Conservation (phyloP, 805 yeast genomes). For the Grigorovia yakushimaensis region DNA sequence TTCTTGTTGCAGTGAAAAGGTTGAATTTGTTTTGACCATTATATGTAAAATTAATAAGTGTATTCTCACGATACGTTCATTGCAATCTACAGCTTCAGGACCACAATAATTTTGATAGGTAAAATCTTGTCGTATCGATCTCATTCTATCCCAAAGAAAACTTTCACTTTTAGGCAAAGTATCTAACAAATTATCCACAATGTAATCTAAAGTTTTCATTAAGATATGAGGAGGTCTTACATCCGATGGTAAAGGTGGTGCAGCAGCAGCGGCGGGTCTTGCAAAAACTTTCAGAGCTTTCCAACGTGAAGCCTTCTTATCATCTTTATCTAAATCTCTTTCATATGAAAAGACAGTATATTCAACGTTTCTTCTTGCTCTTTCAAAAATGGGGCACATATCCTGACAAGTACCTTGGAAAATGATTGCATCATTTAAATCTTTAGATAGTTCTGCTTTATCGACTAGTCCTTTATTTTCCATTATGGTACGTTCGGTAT, state of each 20-base stretch:
- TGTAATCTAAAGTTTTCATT: conserved; percentile 55
- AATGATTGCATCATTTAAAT: conserved; percentile 75
- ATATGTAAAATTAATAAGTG: conserved; percentile 75
- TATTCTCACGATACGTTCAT: conserved; percentile 81
- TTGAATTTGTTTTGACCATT: conserved; percentile 65
- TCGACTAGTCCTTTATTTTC: conserved; percentile 77
- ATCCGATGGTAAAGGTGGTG: conserved; percentile 95
- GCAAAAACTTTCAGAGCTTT: conserved; percentile 86
- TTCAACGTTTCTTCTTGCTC: conserved; percentile 78
- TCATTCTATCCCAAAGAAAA: conserved; percentile 92
- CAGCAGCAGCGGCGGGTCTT: conserved; percentile 96
- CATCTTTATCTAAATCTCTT: conserved; percentile 38
- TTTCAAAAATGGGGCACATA: conserved; percentile 92
- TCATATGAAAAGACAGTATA: conserved; percentile 78
- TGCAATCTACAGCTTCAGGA: conserved; percentile 86
- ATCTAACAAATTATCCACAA: conserved; percentile 53
- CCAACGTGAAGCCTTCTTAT: conserved; percentile 45
- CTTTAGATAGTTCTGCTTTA: conserved; percentile 71
- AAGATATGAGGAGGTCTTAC: conserved; percentile 86
- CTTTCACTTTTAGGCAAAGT: conserved; percentile 78
- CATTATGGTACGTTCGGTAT: conserved; percentile 66
- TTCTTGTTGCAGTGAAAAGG: conserved; percentile 91
- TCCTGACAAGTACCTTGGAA: conserved; percentile 84
- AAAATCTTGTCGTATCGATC: conserved; percentile 94
- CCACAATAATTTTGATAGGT: conserved; percentile 92